phyloP scores from a whole-genome alignment of 768 basidiomycete genomes.

The Kondoa malvinella region DNA sequence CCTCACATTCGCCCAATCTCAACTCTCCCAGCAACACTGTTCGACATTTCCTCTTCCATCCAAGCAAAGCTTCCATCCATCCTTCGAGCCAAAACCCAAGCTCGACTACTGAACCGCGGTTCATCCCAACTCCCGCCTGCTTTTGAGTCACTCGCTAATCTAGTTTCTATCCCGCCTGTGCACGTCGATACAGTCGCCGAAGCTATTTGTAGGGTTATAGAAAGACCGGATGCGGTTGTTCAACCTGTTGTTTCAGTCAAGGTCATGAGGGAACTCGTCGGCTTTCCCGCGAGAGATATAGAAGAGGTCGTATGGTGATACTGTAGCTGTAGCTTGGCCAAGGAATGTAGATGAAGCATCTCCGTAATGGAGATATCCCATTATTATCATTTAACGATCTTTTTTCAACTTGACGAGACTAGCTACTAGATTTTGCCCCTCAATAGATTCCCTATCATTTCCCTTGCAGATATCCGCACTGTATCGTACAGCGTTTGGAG shows the following conservation, averaged over 20 bases:
- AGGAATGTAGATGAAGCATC: no score
- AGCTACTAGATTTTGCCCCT: conserved; percentile 67
- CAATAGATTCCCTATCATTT: conserved; percentile 65
- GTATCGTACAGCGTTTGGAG: conserved; percentile 65
- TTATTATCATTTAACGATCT: no score
- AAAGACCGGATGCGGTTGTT: conserved; percentile 40
- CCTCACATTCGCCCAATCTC: conserved; percentile 80
- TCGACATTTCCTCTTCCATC: conserved; percentile 60
- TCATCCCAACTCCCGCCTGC: conserved; percentile 35
- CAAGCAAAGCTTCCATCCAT: conserved; percentile 40
- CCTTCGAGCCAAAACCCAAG: conserved; percentile 11
- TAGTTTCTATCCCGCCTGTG: conserved; percentile 68
- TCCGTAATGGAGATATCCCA: no score
- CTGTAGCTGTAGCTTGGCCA: no score
- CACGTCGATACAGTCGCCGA: conserved; percentile 91
- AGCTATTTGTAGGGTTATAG: conserved; percentile 47
- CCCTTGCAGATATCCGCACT: conserved; percentile 54
- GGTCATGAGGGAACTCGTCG: conserved; percentile 58
- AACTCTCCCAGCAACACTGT: conserved; percentile 61
- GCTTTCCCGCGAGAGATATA: conserved; percentile 30
- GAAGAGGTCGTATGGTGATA: neutral
- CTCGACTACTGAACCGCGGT: conserved; percentile 38
- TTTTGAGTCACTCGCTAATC: conserved; percentile 54
- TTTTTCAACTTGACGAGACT: no score
- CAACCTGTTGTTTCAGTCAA: conserved; percentile 51